Evolutionary conservation across 805 yeast genomes (phyloP).

Genomic region (Candida dajiaensis): DNA sequence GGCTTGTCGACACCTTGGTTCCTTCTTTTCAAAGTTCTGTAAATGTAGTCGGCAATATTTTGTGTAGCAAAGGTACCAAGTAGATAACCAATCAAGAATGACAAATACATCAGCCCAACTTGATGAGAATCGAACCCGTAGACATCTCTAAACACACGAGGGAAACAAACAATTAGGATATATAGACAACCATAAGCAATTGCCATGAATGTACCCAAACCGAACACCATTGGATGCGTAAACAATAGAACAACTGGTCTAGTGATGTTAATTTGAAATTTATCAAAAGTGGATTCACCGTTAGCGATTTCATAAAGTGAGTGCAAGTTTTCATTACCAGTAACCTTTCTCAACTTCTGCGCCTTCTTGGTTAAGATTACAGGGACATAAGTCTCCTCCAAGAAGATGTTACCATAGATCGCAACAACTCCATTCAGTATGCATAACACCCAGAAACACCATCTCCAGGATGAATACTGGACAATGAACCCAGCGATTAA

Average conservation of each 20-base stretch:
- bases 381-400: constrained; percentile 57
- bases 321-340: constrained; percentile 51
- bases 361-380: constrained; percentile 43
- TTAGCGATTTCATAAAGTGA: constrained; percentile 58
- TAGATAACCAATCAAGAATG: constrained; percentile 50
- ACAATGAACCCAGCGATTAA: constrained; percentile 52
- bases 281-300: constrained; percentile 35
- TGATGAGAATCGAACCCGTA: constrained; percentile 45
- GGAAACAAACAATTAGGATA: constrained; percentile 55
- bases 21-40: constrained; percentile 29
- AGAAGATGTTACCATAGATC: constrained; percentile 35
- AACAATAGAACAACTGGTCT: constrained; percentile 49
- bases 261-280: constrained; percentile 35
- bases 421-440: constrained; percentile 48
- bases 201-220: constrained; percentile 59
- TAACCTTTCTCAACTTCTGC: constrained; percentile 37
- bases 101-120: constrained; percentile 53
- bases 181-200: constrained; percentile 63
- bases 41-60: constrained; percentile 34
- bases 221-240: constrained; percentile 58
- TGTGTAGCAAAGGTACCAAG: constrained; percentile 48
- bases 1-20: constrained; percentile 55
- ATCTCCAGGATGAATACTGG: constrained; percentile 48
- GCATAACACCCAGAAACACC: constrained; percentile 56
- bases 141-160: constrained; percentile 38